Evolutionary conservation across 2,329 filamentous ascomycete species (phyloP), one percentile per base, ranked within the genome.

Genomic region (Aspergillus ibericus): DNA sequence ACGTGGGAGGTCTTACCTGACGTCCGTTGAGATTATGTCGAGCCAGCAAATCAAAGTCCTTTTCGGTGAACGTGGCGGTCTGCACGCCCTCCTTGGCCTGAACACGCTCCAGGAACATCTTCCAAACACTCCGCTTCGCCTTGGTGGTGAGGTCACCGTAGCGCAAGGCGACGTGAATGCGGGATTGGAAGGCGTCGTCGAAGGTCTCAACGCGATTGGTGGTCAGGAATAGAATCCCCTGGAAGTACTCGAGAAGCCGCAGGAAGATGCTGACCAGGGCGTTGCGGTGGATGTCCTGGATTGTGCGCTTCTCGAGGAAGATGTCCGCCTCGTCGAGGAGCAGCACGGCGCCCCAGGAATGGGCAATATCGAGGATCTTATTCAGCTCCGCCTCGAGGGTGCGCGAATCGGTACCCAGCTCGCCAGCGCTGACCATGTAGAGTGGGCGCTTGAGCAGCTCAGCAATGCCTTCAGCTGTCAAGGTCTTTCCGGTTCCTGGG

Each of bases 151-250:
- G 82, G 50, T 89, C 86, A 38, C 90, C 89, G 75, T 96, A 96
- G 27, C 89, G 83, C 8, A 96, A 80, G 0, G 91, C 90, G 66
- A 96, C 88, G 72, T 96, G 91, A 61, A 96, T 96, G 22, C 92
- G 86, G 9, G 87, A 91, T 71, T 95, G 90, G 80, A 96, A 96
- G 0, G 92, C 92, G 61, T 95, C 91, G 67, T 96, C 92, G 68
- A 96, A 96, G 0, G 90, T 93, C 78, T 88, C 78, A 1, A 96
- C 91, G 1, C 92, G 86, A 72, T 96, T 96, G 2, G 92, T 96
- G 0, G 92, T 96, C 25, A 96, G 76, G 78, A 96, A 96, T 4
- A 96, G 75, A 54, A 96, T 96, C 3, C 92, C 92, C 70, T 96
- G 90, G 77, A 96, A 96, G 73, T 96, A 96, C 75, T 97, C 93